Percentiles rank a stretch among this genome's conserved stretches.
phyloP scores from a whole-genome alignment of 352 stramenopile genomes.

The Phytopythium montanum region DNA sequence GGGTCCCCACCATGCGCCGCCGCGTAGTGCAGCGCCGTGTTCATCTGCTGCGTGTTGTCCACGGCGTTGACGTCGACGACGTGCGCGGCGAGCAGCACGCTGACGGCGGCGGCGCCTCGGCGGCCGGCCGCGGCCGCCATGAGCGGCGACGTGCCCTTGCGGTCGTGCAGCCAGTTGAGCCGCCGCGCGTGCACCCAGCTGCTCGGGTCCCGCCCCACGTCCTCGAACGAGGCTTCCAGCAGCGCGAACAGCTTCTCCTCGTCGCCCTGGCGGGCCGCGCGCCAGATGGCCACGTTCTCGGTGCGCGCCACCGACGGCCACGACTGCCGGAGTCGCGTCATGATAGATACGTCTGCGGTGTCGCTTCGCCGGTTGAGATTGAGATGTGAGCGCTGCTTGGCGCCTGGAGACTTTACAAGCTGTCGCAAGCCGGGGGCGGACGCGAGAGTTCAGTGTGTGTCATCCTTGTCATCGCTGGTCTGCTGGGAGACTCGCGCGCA shows the following conservation, averaged over 20 bases:
- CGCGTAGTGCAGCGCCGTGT: slow-evolving; percentile 54
- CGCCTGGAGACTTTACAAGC: too few species aligned
- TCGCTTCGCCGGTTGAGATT: background rate
- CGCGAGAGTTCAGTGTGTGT: too few species aligned
- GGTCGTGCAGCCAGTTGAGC: slow-evolving; percentile 10
- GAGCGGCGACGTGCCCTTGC: slow-evolving; percentile 40
- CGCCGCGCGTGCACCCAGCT: slow-evolving; percentile 8
- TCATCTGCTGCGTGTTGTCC: slow-evolving; percentile 21
- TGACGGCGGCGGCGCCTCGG: slow-evolving; percentile 33
- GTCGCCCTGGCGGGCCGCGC: slow-evolving; percentile 3
- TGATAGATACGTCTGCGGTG: background rate
- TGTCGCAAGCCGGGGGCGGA: too few species aligned
- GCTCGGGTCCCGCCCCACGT: slow-evolving; percentile 4
- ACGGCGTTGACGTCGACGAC: slow-evolving; percentile 32
- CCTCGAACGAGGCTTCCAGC: slow-evolving; percentile 14
- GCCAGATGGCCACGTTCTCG: slow-evolving; percentile 6
- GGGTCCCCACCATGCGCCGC: slow-evolving; percentile 25
- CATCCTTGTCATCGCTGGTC: too few species aligned
- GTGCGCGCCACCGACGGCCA: slow-evolving; percentile 3
- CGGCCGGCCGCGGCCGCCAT: slow-evolving; percentile 43
- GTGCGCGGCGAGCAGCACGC: slow-evolving; percentile 28
- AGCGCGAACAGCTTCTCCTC: slow-evolving; percentile 17
- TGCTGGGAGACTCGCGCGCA: too few species aligned
- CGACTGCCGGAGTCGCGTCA: background rate
- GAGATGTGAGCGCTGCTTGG: background rate